phyloP scores from a whole-genome alignment of 2,329 filamentous ascomycete species.

The Albophoma yamanashiensis region DNA sequence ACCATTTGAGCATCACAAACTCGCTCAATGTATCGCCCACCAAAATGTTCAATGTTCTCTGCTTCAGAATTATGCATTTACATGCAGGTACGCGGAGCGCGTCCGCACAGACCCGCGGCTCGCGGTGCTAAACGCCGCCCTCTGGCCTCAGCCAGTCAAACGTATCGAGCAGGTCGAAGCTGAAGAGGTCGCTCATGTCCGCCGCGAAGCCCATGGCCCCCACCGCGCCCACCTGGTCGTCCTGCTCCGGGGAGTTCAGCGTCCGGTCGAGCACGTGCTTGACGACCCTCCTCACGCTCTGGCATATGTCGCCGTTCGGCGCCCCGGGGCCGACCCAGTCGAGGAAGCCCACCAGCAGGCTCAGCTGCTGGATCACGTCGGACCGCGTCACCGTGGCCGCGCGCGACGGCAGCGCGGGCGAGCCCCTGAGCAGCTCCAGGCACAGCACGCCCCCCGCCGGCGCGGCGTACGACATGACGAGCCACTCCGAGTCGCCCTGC shows the following conservation, averaged over 20 bases:
- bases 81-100: too few relatives aligned
- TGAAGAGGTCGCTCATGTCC: constrained; percentile 21
- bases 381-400: constrained; percentile 31
- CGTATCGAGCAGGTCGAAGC: constrained; percentile 31
- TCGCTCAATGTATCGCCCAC: neutral
- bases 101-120: neutral
- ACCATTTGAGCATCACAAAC: neutral
- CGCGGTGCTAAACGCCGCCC: neutral
- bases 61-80: too few relatives aligned
- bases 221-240: constrained; percentile 2
- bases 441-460: constrained; percentile 37
- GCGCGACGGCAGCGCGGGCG: neutral
- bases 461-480: constrained; percentile 38
- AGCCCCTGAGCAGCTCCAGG: constrained; percentile 28
- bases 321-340: constrained; percentile 35
- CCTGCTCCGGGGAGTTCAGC: constrained; percentile 22
- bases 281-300: constrained; percentile 31
- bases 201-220: constrained; percentile 15
- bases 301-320: constrained; percentile 34
- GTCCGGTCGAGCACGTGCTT: constrained; percentile 38
- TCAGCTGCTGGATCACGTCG: constrained; percentile 37
- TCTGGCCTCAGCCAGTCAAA: constrained; percentile 28
- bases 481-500: constrained; percentile 31
- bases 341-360: constrained; percentile 36
- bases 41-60: too few relatives aligned